These are phyloP conservation scores for Talaromyces borbonicus DNA, from an alignment of 495 filamentous ascomycete species.

Conservation along the genomic window DNA sequence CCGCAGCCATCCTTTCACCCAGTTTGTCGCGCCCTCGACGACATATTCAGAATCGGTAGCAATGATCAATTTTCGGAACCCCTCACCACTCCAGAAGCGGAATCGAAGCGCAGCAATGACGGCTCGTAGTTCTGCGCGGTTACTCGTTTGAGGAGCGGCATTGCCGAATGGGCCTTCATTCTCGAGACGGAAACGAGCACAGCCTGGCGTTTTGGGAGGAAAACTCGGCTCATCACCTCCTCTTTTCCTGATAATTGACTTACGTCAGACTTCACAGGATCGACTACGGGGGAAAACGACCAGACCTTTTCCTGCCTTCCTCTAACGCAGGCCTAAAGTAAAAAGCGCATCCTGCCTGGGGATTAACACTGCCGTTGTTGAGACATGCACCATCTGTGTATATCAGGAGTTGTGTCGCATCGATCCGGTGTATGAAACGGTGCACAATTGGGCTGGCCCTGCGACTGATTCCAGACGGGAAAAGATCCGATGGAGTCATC, in stretches of 20 bases:
- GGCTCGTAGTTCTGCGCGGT: conserved; percentile 32
- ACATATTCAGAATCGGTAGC: conserved; percentile 31
- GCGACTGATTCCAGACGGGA: conserved; percentile 9
- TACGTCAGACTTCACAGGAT: no score
- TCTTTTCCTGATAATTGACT: no score
- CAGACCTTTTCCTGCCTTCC: no score
- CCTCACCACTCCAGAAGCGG: conserved; percentile 16
- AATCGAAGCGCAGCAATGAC: conserved; percentile 27
- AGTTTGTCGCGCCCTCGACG: conserved; percentile 21
- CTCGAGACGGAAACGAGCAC: conserved; percentile 9
- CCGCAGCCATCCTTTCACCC: conserved; percentile 17
- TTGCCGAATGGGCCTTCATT: conserved; percentile 17
- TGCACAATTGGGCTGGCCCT: conserved; percentile 6
- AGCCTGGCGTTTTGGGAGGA: neutral
- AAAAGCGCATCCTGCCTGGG: conserved; percentile 29
- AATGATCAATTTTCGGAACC: conserved; percentile 22
- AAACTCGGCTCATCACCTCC: neutral
- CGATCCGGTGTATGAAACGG: conserved; percentile 18
- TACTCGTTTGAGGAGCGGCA: conserved; percentile 20
- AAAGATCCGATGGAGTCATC: conserved; percentile 14
- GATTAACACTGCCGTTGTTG: conserved; percentile 20
- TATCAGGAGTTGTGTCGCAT: conserved; percentile 26
- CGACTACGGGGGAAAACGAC: no score
- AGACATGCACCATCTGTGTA: conserved; percentile 31
- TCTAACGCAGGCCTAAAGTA: conserved; percentile 9